Conservation (phyloP, 306 rosid genomes). For the Luffa aegyptiaca region DNA sequence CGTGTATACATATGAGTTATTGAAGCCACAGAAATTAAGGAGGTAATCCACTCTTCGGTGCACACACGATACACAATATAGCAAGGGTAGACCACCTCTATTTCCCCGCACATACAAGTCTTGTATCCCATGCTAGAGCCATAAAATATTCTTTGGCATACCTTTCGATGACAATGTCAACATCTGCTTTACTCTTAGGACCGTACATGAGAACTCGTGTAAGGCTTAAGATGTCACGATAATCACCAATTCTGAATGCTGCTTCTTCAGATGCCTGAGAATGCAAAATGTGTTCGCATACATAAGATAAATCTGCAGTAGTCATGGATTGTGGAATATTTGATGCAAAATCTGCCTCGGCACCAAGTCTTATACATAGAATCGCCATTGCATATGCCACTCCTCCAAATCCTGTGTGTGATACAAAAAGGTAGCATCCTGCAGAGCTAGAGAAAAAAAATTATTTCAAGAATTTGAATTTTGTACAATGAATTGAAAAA, state of each 20-base stretch:
- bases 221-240: conserved; percentile 87
- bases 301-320: conserved; percentile 19
- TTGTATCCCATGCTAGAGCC: not conserved
- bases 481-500: conserved; percentile 7
- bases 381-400: conserved; percentile 83
- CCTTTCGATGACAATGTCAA: conserved; percentile 76
- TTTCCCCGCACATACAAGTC: not conserved
- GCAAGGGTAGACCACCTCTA: not conserved
- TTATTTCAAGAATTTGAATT: conserved; percentile 8
- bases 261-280: conserved; percentile 48
- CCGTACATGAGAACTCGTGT: conserved; percentile 73
- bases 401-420: conserved; percentile 95
- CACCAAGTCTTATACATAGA: conserved; percentile 52
- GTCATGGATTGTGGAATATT: conserved; percentile 31
- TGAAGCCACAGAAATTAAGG: not conserved
- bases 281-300: conserved; percentile 27
- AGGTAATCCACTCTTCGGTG: not conserved
- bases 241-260: conserved; percentile 71
- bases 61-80: not conserved
- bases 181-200: conserved; percentile 87
- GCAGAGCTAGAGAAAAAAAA: conserved; percentile 46
- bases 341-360: conserved; percentile 34
- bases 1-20: not conserved
- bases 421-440: conserved; percentile 69
- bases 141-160: conserved; percentile 14